Percentiles rank a stretch among this genome's conserved stretches.
Conservation (phyloP, 176 grass and related monocot genomes). For the Typha latifolia region DNA sequence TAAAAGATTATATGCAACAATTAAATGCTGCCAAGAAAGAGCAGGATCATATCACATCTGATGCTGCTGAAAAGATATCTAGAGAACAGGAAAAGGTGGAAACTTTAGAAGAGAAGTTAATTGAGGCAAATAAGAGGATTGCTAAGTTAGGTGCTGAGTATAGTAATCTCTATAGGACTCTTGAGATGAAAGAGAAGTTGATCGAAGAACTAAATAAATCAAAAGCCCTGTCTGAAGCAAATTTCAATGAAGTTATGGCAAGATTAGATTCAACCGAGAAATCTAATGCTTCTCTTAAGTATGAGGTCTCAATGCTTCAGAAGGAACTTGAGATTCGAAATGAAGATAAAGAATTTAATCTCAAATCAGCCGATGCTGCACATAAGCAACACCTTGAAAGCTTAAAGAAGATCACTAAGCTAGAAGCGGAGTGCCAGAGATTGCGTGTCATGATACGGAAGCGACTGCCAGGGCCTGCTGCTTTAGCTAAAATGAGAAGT, state of each 20-base stretch:
- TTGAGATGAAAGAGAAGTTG: conserved; percentile 48
- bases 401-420: conserved; percentile 69
- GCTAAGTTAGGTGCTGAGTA: conserved; percentile 48
- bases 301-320: conserved; percentile 91
- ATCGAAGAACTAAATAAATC: conserved; percentile 51
- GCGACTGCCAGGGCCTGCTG: conserved; percentile 72
- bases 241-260: conserved; percentile 28
- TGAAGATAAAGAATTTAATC: conserved; percentile 74
- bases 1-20: conserved; percentile 47
- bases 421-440: conserved; percentile 89
- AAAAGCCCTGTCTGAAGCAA: conserved; percentile 44
- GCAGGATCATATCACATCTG: conserved; percentile 46
- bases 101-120: conserved; percentile 42
- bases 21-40: conserved; percentile 47
- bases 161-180: conserved; percentile 49
- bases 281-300: conserved; percentile 67
- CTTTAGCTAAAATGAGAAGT: conserved; percentile 95
- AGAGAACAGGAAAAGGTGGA: conserved; percentile 61
- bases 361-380: conserved; percentile 75
- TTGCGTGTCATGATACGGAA: conserved; percentile 79
- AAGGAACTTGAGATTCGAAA: conserved; percentile 94
- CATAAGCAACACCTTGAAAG: conserved; percentile 83
- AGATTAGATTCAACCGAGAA: conserved; percentile 54
- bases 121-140: conserved; percentile 58
- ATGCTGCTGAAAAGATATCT: conserved; percentile 50